phyloP scores from a whole-genome alignment of 495 filamentous ascomycete species.

The Xylaria venustula region DNA sequence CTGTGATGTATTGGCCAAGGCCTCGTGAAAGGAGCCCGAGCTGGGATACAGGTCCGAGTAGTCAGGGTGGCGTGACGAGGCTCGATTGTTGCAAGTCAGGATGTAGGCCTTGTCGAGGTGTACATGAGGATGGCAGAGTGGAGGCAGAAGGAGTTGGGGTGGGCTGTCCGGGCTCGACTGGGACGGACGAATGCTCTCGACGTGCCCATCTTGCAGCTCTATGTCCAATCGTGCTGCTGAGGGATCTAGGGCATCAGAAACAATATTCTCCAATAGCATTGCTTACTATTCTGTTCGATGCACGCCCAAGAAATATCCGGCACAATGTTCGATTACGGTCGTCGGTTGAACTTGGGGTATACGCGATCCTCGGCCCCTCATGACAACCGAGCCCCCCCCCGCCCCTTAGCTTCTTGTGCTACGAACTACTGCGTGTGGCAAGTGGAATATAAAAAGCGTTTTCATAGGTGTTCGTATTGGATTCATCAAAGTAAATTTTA shows the following conservation, averaged over 20 bases:
- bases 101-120: slow-evolving; percentile 77
- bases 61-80: slow-evolving; percentile 36
- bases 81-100: slow-evolving; percentile 36
- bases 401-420: no score
- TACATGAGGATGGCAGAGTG: slow-evolving; percentile 72
- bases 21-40: slow-evolving; percentile 65
- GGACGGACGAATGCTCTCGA: slow-evolving; percentile 15
- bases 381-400: no score
- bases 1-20: slow-evolving; percentile 55
- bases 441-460: no score
- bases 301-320: no score
- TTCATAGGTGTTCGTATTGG: no score
- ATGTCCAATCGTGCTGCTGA: slow-evolving; percentile 15
- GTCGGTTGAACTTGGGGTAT: no score
- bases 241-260: not conserved
- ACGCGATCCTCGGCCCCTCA: no score
- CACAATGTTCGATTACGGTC: no score
- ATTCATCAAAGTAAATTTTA: no score
- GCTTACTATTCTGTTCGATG: not conserved
- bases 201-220: slow-evolving; percentile 18
- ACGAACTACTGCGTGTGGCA: no score
- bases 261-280: slow-evolving; percentile 16
- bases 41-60: slow-evolving; percentile 59
- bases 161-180: slow-evolving; percentile 7
- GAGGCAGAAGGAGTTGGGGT: slow-evolving; percentile 49